phyloP scores from a whole-genome alignment of 306 rosid species.

The Citrullus mucosospermus region DNA sequence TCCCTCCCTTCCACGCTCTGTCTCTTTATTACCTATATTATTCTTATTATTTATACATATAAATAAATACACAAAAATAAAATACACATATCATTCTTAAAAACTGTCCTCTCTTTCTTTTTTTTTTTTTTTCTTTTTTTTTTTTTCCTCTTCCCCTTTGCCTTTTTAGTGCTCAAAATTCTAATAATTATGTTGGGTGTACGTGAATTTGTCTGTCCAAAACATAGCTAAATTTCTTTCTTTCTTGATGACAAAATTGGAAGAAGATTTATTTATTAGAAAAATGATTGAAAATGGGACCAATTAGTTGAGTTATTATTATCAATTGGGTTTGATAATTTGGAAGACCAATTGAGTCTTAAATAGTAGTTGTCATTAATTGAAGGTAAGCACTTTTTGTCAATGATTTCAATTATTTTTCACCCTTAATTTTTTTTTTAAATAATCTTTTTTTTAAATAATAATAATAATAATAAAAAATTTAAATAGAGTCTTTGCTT shows the following conservation, averaged over 20 bases:
- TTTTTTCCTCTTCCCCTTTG: not conserved
- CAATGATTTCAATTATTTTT: slow-evolving; percentile 3
- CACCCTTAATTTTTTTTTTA: not conserved
- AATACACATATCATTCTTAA: not conserved
- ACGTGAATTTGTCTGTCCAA: slow-evolving; percentile 25
- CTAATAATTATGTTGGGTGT: slow-evolving; percentile 20
- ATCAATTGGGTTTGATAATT: not conserved
- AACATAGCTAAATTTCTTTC: not conserved
- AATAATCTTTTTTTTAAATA: too few species aligned
- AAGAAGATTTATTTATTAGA: not conserved
- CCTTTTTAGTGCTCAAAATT: slow-evolving; percentile 17
- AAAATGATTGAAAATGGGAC: not conserved
- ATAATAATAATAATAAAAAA: too few species aligned
- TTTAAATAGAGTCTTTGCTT: not conserved
- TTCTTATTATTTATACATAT: too few species aligned
- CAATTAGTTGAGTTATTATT: not conserved
- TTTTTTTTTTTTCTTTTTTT: too few species aligned
- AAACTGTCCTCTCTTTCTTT: not conserved
- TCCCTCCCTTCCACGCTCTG: slow-evolving; percentile 1
- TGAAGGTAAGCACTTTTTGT: not conserved
- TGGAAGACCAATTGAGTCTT: not conserved
- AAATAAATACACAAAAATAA: not conserved
- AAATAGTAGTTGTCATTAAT: not conserved
- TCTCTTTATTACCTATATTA: not conserved
- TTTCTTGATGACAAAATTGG: too few species aligned